phyloP scores from a whole-genome alignment of 257 asterid genomes.

The Fraxinus americana region DNA sequence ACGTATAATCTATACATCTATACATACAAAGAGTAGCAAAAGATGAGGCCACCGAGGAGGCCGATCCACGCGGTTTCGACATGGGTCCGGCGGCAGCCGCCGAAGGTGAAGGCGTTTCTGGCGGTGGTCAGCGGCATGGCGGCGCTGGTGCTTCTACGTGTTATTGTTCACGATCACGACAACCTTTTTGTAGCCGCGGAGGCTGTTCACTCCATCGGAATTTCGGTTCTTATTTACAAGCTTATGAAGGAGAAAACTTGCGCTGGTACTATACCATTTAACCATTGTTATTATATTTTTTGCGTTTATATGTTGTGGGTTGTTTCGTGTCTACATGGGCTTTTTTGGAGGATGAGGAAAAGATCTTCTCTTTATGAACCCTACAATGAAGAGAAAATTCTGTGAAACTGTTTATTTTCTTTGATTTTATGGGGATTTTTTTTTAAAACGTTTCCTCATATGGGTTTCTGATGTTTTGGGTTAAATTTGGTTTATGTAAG shows the following conservation, averaged over 20 bases:
- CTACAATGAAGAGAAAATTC: conserved; percentile 13
- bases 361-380: conserved; percentile 28
- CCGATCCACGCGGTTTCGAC: conserved; percentile 65
- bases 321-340: background rate
- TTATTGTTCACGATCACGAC: conserved; percentile 75
- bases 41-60: conserved; percentile 57
- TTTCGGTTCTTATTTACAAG: conserved; percentile 68
- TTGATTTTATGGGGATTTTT: background rate
- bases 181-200: conserved; percentile 78
- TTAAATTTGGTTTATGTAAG: background rate
- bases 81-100: conserved; percentile 86
- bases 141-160: conserved; percentile 65
- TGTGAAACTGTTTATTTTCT: conserved; percentile 3
- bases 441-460: background rate
- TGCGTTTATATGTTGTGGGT: background rate
- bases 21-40: conserved; percentile 1
- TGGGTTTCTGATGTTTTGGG: conserved; percentile 4
- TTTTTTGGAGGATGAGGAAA: background rate
- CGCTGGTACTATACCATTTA: conserved; percentile 45
- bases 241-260: conserved; percentile 78
- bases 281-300: background rate
- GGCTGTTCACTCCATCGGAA: conserved; percentile 80
- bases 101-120: conserved; percentile 78
- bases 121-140: conserved; percentile 72
- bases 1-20: background rate